A percentile compares a stretch with the other conserved stretches of the same genome.
phyloP scores from a whole-genome alignment of 2,329 filamentous ascomycete genomes.

The Davidsoniella virescens region DNA sequence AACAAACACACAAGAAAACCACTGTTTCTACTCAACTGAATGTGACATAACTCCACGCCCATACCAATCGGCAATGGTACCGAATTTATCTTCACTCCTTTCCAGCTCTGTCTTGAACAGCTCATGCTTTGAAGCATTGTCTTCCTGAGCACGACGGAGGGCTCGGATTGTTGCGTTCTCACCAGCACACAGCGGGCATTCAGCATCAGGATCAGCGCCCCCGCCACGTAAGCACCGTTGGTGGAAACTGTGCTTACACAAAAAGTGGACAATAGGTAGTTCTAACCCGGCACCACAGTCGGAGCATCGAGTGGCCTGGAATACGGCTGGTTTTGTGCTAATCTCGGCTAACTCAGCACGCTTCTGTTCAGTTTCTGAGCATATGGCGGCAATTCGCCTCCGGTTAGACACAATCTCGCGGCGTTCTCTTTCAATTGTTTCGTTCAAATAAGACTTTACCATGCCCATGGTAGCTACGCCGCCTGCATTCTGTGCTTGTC shows the following conservation, averaged over 20 bases:
- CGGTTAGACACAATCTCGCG: slow-evolving; percentile 70
- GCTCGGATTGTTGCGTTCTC: slow-evolving; percentile 80
- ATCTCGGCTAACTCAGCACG: slow-evolving; percentile 64
- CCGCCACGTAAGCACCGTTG: slow-evolving; percentile 57
- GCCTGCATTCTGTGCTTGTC: slow-evolving; percentile 24
- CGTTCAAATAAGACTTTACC: slow-evolving; percentile 80
- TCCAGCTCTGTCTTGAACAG: slow-evolving; percentile 70
- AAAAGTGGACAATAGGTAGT: slow-evolving; percentile 80
- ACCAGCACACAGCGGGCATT: slow-evolving; percentile 73
- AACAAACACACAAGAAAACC: slow-evolving; percentile 7
- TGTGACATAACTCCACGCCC: slow-evolving; percentile 70
- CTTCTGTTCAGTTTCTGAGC: slow-evolving; percentile 66
- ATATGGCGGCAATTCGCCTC: slow-evolving; percentile 67
- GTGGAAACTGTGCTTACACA: slow-evolving; percentile 96
- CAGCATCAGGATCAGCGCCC: slow-evolving; percentile 39
- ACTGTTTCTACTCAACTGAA: slow-evolving; percentile 24
- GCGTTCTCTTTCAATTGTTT: slow-evolving; percentile 76
- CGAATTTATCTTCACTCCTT: slow-evolving; percentile 66
- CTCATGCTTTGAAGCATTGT: slow-evolving; percentile 75
- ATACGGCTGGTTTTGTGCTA: slow-evolving; percentile 64
- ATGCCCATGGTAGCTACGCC: slow-evolving; percentile 92
- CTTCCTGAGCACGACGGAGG: slow-evolving; percentile 71
- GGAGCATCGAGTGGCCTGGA: slow-evolving; percentile 78
- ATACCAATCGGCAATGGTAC: slow-evolving; percentile 89
- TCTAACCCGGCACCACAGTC: slow-evolving; percentile 67